A percentile compares a stretch with the other conserved stretches of the same genome.
These are phyloP conservation scores for Hanseniaspora clermontiae DNA, from an alignment of 805 yeast genomes.

Conservation along the genomic window DNA sequence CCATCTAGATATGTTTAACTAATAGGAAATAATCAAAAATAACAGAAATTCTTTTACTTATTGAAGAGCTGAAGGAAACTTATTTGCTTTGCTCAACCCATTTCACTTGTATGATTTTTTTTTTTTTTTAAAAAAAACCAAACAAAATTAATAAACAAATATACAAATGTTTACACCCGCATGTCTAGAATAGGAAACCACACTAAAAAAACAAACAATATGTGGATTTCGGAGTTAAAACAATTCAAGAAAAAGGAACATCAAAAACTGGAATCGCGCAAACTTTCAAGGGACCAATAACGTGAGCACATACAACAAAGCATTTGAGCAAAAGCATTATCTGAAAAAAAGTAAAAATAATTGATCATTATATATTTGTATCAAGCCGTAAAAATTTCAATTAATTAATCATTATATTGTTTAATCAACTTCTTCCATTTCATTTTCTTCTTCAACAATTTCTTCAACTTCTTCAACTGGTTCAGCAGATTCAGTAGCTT, in stretches of 20 bases:
- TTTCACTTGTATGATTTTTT: background rate
- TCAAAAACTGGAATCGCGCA: background rate
- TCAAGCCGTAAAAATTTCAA: background rate
- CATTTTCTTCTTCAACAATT: slow-evolving; percentile 34
- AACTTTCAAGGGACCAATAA: background rate
- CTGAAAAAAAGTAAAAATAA: background rate
- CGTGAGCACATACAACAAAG: no score
- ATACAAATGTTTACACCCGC: background rate
- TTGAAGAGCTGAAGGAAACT: background rate
- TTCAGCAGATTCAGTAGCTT: slow-evolving; percentile 39
- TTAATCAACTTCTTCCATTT: slow-evolving; percentile 99
- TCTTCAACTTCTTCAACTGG: slow-evolving; percentile 38
- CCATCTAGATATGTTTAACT: no score
- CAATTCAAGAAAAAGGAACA: background rate
- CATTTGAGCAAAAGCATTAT: no score
- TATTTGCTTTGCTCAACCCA: background rate
- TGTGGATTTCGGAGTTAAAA: background rate
- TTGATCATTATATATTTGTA: background rate
- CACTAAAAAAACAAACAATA: background rate
- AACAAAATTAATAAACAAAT: background rate
- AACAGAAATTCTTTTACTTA: no score
- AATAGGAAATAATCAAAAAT: background rate
- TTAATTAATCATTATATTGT: background rate
- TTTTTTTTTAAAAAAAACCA: background rate
- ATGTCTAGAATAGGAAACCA: background rate